A percentile compares a stretch with the other conserved stretches of the same genome.
Evolutionary conservation across 169 alveolate species (phyloP).

Genomic region (Eimeria acervulina): DNA sequence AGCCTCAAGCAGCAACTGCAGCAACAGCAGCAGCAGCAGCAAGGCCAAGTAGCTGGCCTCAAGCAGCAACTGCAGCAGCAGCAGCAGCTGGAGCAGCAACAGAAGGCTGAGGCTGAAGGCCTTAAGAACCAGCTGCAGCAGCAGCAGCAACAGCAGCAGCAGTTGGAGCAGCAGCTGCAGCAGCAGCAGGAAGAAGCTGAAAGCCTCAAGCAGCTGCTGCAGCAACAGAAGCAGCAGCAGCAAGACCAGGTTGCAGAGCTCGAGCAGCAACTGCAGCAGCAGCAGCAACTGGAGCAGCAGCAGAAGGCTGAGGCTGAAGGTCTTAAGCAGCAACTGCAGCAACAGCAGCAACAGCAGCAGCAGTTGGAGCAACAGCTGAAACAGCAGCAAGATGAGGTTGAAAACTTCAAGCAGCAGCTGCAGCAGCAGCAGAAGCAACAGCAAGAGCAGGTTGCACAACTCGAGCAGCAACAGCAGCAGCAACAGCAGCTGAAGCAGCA

Average conservation of each 20-base stretch:
- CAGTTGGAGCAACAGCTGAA: not conserved
- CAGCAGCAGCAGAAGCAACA: conserved; percentile 39
- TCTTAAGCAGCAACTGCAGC: conserved; percentile 43
- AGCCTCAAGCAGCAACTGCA: not conserved
- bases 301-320: not conserved
- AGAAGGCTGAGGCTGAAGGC: not conserved
- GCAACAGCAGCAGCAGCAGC: conserved; percentile 32
- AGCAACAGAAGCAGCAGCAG: conserved; percentile 29
- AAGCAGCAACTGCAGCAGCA: conserved; percentile 50
- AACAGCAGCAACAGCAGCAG: conserved; percentile 35
- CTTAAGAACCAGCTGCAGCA: not conserved
- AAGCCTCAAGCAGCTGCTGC: not conserved
- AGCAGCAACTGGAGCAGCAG: conserved; percentile 40
- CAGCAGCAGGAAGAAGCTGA: not conserved
- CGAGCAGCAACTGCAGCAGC: conserved; percentile 45
- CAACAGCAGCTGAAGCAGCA: conserved; percentile 24
- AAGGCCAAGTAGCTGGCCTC: not conserved
- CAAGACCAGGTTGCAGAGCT: not conserved
- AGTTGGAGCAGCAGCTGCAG: conserved; percentile 14
- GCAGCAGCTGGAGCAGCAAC: conserved; percentile 20
- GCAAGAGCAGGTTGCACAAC: not conserved
- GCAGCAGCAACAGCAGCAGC: not conserved
- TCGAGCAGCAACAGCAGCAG: not conserved
- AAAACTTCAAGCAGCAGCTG: not conserved
- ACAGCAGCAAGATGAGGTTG: not conserved